These are phyloP conservation scores for Citrus australasica DNA, from an alignment of 345 rosid genomes.

Conservation along the genomic window DNA sequence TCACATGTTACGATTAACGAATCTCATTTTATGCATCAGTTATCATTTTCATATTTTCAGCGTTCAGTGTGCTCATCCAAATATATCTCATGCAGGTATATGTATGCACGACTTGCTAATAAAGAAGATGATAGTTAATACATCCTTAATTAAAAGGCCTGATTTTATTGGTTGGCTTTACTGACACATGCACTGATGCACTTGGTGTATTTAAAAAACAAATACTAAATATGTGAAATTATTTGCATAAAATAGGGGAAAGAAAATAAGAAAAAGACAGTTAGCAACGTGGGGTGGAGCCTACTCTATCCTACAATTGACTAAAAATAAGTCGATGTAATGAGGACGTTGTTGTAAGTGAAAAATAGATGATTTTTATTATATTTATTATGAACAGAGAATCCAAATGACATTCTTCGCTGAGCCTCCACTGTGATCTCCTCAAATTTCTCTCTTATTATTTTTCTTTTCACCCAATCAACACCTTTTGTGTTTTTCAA, in stretches of 20 bases:
- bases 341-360: too few species aligned
- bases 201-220: neutral
- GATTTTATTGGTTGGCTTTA: too few species aligned
- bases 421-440: neutral
- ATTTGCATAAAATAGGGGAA: neutral
- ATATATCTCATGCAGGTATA: neutral
- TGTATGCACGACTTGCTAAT: too few species aligned
- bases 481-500: neutral
- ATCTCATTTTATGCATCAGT: neutral
- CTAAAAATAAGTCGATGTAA: neutral
- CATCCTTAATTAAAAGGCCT: too few species aligned
- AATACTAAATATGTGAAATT: neutral
- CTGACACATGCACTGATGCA: too few species aligned
- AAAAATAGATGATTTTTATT: neutral
- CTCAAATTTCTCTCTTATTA: neutral
- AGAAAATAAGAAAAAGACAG: neutral
- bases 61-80: neutral
- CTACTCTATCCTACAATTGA: neutral
- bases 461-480: neutral
- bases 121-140: too few species aligned
- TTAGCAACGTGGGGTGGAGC: neutral
- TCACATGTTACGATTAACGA: neutral
- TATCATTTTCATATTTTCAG: neutral
- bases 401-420: neutral
- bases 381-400: neutral